Conservation (phyloP, 805 yeast genomes). For the Metschnikowia picachoensis region DNA sequence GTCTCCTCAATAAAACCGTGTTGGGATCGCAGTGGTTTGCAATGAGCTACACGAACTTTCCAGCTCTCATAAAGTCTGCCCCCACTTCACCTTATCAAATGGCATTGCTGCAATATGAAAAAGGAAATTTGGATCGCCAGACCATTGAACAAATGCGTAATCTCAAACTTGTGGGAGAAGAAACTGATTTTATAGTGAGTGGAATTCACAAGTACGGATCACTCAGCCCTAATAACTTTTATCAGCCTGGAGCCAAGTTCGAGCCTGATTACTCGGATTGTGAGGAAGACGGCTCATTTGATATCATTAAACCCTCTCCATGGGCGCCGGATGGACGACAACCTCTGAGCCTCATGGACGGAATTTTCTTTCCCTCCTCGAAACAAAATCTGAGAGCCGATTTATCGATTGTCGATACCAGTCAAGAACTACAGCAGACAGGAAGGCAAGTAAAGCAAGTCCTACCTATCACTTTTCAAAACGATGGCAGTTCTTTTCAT, state of each 20-base stretch:
- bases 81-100: conserved; percentile 64
- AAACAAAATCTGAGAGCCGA: neutral
- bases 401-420: conserved; percentile 6
- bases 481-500: neutral
- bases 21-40: conserved; percentile 78
- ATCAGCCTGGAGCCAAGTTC: conserved; percentile 36
- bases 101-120: conserved; percentile 27
- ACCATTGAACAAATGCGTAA: conserved; percentile 15
- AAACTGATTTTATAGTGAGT: conserved; percentile 27
- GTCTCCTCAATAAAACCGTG: conserved; percentile 67
- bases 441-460: neutral
- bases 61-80: conserved; percentile 77
- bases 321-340: neutral
- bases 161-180: conserved; percentile 9
- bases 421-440: conserved; percentile 6
- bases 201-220: conserved; percentile 36
- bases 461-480: conserved; percentile 9
- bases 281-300: conserved; percentile 22
- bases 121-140: conserved; percentile 12
- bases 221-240: conserved; percentile 27
- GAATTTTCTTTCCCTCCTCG: conserved; percentile 30
- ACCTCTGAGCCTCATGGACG: conserved; percentile 32
- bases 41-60: conserved; percentile 71
- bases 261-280: conserved; percentile 15
- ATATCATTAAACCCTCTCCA: neutral